phyloP scores from a whole-genome alignment of 257 asterid genomes.

The Apocynum venetum region DNA sequence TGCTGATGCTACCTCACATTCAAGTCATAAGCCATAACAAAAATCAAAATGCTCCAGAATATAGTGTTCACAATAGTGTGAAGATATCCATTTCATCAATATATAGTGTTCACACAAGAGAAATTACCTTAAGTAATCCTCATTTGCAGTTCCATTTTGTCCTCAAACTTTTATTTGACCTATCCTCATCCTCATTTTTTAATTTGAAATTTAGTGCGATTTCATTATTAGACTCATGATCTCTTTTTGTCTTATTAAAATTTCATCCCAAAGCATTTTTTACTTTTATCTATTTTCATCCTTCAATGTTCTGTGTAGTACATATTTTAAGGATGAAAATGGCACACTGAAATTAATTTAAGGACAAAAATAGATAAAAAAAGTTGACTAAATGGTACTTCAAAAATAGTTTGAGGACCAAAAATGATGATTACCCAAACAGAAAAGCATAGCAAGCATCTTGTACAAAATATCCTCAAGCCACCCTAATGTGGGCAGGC shows the following conservation, averaged over 20 bases:
- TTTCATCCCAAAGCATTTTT: too few relatives aligned
- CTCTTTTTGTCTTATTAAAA: too few relatives aligned
- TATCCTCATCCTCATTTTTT: not conserved
- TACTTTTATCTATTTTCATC: too few relatives aligned
- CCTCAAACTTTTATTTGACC: too few relatives aligned
- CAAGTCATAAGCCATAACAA: not conserved
- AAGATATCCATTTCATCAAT: not conserved
- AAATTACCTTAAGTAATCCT: too few relatives aligned
- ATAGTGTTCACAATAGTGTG: not conserved
- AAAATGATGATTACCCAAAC: not conserved
- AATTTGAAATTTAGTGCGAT: too few relatives aligned
- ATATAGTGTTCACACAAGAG: too few relatives aligned
- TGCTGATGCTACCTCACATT: not conserved
- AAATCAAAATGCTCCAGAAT: constrained; percentile 2
- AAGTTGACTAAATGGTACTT: too few relatives aligned
- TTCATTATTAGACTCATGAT: not conserved
- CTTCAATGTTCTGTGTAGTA: not conserved
- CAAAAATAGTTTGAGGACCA: not conserved
- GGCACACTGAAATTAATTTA: too few relatives aligned
- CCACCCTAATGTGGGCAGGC: not conserved
- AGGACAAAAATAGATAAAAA: too few relatives aligned
- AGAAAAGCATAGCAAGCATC: not conserved
- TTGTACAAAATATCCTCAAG: constrained; percentile 2
- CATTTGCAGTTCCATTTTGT: too few relatives aligned
- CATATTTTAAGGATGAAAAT: not conserved